These are phyloP conservation scores for Aspergillus chevalieri DNA, from an alignment of 2,329 filamentous ascomycete species.

Conservation along the genomic window DNA sequence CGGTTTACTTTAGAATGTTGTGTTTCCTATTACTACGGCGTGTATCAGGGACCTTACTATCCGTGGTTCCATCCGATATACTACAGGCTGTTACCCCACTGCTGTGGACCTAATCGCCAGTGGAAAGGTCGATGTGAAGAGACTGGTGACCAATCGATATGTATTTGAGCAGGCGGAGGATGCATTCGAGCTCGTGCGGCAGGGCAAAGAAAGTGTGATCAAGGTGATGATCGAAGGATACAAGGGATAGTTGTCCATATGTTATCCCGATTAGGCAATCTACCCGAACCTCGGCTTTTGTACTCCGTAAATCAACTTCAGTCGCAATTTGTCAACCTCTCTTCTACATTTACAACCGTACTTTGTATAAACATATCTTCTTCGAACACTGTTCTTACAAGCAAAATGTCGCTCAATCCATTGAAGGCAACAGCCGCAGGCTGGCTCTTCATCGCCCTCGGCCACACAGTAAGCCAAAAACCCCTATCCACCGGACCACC, in stretches of 20 bases:
- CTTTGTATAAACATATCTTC: too few relatives aligned
- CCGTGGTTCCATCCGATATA: conserved; percentile 49
- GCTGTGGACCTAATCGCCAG: conserved; percentile 47
- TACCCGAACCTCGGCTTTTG: background rate
- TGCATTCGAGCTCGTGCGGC: conserved; percentile 43
- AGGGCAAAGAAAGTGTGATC: conserved; percentile 33
- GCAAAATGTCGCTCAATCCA: background rate
- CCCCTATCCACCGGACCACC: background rate
- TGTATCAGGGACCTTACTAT: conserved; percentile 46
- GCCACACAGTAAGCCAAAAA: conserved; percentile 10
- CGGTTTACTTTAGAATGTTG: conserved; percentile 32
- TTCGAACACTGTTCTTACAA: too few relatives aligned
- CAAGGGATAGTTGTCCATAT: background rate
- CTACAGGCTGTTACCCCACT: conserved; percentile 44
- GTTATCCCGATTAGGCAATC: background rate
- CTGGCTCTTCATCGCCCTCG: conserved; percentile 14
- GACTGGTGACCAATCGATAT: conserved; percentile 36
- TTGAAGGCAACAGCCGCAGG: background rate
- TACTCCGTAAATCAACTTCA: background rate
- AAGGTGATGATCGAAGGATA: conserved; percentile 43
- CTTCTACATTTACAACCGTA: background rate
- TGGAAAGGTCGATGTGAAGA: conserved; percentile 38
- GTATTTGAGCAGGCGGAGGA: conserved; percentile 44
- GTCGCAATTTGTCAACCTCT: background rate
- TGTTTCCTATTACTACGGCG: conserved; percentile 47